phyloP scores from a whole-genome alignment of 2,329 filamentous ascomycete species.

The Daldinia sp. region DNA sequence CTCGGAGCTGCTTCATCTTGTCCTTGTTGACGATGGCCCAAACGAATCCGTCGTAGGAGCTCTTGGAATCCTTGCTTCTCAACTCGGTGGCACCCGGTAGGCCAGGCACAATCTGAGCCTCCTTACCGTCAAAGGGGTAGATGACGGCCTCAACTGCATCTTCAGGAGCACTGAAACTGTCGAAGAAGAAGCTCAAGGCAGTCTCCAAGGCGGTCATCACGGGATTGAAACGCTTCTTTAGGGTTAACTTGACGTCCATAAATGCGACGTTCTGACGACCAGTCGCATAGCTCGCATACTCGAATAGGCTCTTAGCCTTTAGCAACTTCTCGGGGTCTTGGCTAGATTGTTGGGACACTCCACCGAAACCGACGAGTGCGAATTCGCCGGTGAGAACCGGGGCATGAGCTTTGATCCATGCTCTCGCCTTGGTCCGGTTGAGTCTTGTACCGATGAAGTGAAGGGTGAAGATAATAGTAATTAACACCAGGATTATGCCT shows the following conservation, averaged over 20 bases:
- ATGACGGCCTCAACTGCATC: constrained; percentile 80
- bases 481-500: constrained; percentile 78
- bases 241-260: constrained; percentile 81
- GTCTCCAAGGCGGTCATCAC: constrained; percentile 68
- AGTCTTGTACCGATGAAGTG: constrained; percentile 82
- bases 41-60: constrained; percentile 87
- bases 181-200: constrained; percentile 78
- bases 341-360: constrained; percentile 58
- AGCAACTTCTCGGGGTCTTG: constrained; percentile 66
- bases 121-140: constrained; percentile 93
- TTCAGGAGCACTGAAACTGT: constrained; percentile 72
- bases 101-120: constrained; percentile 77
- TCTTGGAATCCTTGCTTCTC: constrained; percentile 66
- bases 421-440: constrained; percentile 81
- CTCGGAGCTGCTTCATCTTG: constrained; percentile 85
- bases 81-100: constrained; percentile 67
- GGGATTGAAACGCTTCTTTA: constrained; percentile 90
- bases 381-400: constrained; percentile 81
- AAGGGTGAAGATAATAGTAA: constrained; percentile 76
- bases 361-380: constrained; percentile 82
- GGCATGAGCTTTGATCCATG: constrained; percentile 81
- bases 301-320: constrained; percentile 86
- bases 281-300: constrained; percentile 87
- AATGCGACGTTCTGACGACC: constrained; percentile 94
- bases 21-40: constrained; percentile 97